A percentile compares a stretch with the other conserved stretches of the same genome.
These are phyloP conservation scores for Giardia muris DNA, from an alignment of 208 protist species.

Conservation along the genomic window DNA sequence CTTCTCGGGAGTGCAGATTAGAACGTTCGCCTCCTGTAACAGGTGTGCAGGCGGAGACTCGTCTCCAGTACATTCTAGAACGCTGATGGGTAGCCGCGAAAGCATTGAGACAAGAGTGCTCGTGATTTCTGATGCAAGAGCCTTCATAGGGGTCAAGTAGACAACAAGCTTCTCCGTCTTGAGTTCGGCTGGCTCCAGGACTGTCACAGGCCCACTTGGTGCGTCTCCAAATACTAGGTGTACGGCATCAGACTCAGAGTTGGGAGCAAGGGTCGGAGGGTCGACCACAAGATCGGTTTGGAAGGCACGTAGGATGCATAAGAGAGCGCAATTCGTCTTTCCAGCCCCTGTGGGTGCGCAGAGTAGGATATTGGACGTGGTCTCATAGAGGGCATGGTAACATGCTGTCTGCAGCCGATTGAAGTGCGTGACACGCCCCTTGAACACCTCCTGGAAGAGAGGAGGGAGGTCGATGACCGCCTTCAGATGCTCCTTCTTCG, in stretches of 20 bases:
- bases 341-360: slow-evolving; percentile 83
- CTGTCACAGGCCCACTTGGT: slow-evolving; percentile 55
- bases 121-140: slow-evolving; percentile 87
- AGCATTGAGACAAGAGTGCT: slow-evolving; percentile 74
- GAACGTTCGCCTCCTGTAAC: slow-evolving; percentile 80
- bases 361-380: slow-evolving; percentile 73
- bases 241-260: too few species aligned
- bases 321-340: slow-evolving; percentile 77
- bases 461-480: background rate
- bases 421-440: background rate
- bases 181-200: background rate
- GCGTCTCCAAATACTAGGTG: slow-evolving; percentile 92
- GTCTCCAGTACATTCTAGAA: slow-evolving; percentile 90
- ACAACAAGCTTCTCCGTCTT: background rate
- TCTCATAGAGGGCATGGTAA: background rate
- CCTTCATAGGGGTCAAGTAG: slow-evolving; percentile 86
- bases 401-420: background rate
- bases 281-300: background rate
- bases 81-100: slow-evolving; percentile 35
- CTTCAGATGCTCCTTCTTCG: background rate
- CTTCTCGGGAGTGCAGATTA: slow-evolving; percentile 97
- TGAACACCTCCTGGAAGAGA: background rate
- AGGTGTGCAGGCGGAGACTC: slow-evolving; percentile 88
- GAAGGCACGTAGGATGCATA: slow-evolving; percentile 74
- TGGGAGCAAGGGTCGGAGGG: slow-evolving; percentile 32